Percentiles rank a stretch among this genome's conserved stretches.
These are phyloP conservation scores for Chaetomiaceae sp. DNA, from an alignment of 2,329 filamentous ascomycete species.

Conservation along the genomic window DNA sequence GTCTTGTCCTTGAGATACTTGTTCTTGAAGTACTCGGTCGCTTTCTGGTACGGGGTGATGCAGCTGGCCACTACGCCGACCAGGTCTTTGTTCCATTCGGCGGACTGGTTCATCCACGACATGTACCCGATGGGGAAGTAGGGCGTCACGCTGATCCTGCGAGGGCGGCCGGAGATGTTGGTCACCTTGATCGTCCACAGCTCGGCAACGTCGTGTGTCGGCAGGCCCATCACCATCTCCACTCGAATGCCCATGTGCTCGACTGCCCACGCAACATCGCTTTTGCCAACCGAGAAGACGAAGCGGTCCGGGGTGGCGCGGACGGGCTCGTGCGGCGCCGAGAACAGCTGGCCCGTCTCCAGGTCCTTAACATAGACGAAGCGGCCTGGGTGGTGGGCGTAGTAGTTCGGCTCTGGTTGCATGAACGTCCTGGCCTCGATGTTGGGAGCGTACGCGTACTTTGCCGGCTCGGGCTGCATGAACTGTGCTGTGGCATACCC, in stretches of 20 bases:
- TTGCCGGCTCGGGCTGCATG: constrained; percentile 58
- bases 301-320: constrained; percentile 45
- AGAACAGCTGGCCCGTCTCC: constrained; percentile 47
- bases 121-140: constrained; percentile 58
- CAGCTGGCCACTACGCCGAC: constrained; percentile 48
- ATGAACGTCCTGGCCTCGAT: constrained; percentile 57
- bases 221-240: constrained; percentile 48
- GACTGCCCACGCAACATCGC: constrained; percentile 50
- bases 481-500: constrained; percentile 56
- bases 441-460: constrained; percentile 56
- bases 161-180: constrained; percentile 42
- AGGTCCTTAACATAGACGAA: constrained; percentile 58
- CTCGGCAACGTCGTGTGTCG: constrained; percentile 52
- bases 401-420: constrained; percentile 58
- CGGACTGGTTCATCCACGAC: constrained; percentile 60
- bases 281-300: constrained; percentile 52
- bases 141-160: constrained; percentile 49
- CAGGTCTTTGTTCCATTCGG: constrained; percentile 46
- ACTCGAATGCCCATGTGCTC: constrained; percentile 49
- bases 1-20: constrained; percentile 55
- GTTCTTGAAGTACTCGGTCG: constrained; percentile 53
- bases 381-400: constrained; percentile 53
- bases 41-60: constrained; percentile 55
- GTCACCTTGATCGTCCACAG: constrained; percentile 51
- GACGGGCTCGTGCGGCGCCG: constrained; percentile 53